Base-by-base conservation (phyloP, 2,329 filamentous ascomycete species). In the Chlorencoelia australis region DNA sequence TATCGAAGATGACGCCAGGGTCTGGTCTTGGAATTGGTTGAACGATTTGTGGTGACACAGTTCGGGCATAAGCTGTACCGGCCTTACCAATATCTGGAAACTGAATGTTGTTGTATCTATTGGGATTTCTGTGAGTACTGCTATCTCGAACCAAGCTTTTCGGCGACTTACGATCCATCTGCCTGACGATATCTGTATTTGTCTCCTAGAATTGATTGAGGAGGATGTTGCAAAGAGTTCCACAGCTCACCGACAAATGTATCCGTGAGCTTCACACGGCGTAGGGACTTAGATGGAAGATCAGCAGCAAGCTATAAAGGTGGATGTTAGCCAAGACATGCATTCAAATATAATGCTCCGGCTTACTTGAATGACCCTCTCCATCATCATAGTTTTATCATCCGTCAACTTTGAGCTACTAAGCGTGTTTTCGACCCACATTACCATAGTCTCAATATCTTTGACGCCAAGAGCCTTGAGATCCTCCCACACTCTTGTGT, bases 361-460 rank as follows among this genome's bases (percentile, higher is more conserved):
- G n/a, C 2, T 18, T 56, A 65, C 63, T 49, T 68, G 72, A 44
- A 85, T 84, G 5, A 78, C 68, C 6, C 71, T 67, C 56, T 84
- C 81, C 80, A 86, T 85, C 31, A 84, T 63, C 68, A 83, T 82
- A 1, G 75, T 81, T 61, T 80, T 82, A 60, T 88, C 83, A 48
- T 88, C 78, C 1, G 72, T 58, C 11, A 79, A 64, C 31, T 73
- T 64, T 39, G 69, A 68, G 1, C 79, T 74, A 46, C 71, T 76
- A 21, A 78, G 54, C 58, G 82, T 78, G 45, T 62, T 66, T 39
- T 70, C 67, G 38, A 82, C 60, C 28, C 83, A 60, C 11, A 72
- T 67, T 31, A 69, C 55, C 18, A 83, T 59, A 0, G 80, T 82
- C 47, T 70, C 68, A 28, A 80, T 50, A 46, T 85, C 80, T 65